Percentiles rank a stretch among this genome's conserved stretches.
These are phyloP conservation scores for Oryza meridionalis DNA, from an alignment of 176 grass and related monocot species.

Conservation along the genomic window DNA sequence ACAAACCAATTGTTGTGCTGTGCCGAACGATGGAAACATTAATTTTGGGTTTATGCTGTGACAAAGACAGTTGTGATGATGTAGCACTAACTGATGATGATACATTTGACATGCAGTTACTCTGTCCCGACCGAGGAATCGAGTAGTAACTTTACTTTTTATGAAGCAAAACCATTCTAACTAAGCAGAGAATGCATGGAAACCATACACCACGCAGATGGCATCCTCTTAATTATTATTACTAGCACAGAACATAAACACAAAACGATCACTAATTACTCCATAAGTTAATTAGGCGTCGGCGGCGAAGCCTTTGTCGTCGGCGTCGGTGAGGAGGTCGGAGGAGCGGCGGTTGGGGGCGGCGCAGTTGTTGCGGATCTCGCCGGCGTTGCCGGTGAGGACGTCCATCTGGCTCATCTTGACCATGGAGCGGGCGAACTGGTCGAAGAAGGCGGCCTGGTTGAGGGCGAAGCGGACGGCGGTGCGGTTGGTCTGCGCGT, in stretches of 20 bases:
- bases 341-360: neutral
- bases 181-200: neutral
- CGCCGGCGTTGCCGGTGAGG: slow-evolving; percentile 44
- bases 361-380: slow-evolving; percentile 49
- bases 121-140: neutral
- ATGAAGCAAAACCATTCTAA: neutral
- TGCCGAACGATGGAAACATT: too few species aligned
- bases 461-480: slow-evolving; percentile 40
- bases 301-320: neutral
- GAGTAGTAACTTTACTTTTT: neutral
- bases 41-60: neutral
- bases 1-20: too few species aligned
- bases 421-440: slow-evolving; percentile 49
- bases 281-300: slow-evolving; percentile 4
- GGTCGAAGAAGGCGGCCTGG: slow-evolving; percentile 47
- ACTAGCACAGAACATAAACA: neutral
- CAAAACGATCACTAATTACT: neutral
- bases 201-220: neutral
- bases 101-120: neutral
- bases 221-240: neutral
- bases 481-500: slow-evolving; percentile 30
- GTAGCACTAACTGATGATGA: too few species aligned
- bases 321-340: neutral
- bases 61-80: neutral
- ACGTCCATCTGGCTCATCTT: slow-evolving; percentile 56